Evolutionary conservation across 129 eudicot species (phyloP), one percentile per base, ranked within the genome.

Genomic region (Escallonia herrerae): DNA sequence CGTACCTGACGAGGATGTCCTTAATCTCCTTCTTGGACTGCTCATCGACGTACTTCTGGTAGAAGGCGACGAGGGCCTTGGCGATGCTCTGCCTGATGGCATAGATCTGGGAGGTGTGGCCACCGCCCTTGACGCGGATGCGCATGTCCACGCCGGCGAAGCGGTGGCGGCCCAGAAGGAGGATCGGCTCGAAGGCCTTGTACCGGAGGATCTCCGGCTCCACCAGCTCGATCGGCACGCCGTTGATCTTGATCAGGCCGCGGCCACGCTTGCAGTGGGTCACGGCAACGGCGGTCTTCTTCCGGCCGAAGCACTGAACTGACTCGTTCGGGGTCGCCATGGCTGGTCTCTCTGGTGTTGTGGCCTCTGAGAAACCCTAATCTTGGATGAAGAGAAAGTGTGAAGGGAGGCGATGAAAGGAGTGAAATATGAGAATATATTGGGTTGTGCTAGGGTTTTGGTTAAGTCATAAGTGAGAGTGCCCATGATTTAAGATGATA

Each of bases 31-130:
- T 90, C 85, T 90, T 90, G 44, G 71, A 60, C 65, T 81, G 84
- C 80, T 83, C 97, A 46, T 90, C 97, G 3, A 86, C 95, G 53
- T 55, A 90, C 77, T 90, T 90, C 85, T 87, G 95, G 66, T 84
- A 74, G 67, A 33, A 87, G 2, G 95, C 95, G 3, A 84, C 95
- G 4, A 87, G 76, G 0, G 95, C 91, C 64, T 87, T 84, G 2
- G 95, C 81, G 3, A 87, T 87, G 62, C 82, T 71, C 76, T 87
- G 95, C 2, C 95, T 77, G 52, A 87, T 87, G 11, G 91, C 95
- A 68, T 87, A 87, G 78, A 87, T 82, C 79, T 87, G 91, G 0
- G 95, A 87, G n/a, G 90, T 84, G 72, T 87, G 87, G 52, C 95
- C 95, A 6, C 95, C 95, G 1, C 95, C 95, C 63, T 87, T 87